These are phyloP conservation scores for Avena sativa DNA, from an alignment of 176 grass and related monocot genomes.

Conservation along the genomic window DNA sequence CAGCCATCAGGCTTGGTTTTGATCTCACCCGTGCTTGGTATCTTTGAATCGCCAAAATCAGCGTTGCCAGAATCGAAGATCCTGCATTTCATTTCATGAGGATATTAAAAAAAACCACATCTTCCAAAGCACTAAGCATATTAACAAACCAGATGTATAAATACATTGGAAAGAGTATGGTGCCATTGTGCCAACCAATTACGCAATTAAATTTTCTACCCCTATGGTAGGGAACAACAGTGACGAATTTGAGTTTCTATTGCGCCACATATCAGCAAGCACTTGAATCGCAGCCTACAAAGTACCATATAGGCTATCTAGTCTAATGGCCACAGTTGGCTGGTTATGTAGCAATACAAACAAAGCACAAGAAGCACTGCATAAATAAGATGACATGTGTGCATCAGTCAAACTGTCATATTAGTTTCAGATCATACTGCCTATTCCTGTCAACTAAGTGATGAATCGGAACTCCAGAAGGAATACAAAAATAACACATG, in stretches of 20 bases:
- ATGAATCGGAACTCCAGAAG: background rate
- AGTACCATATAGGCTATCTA: background rate
- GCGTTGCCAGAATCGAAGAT: slow-evolving; percentile 88
- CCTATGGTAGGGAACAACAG: background rate
- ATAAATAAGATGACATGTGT: slow-evolving; percentile 16
- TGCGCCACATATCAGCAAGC: background rate
- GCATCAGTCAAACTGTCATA: background rate
- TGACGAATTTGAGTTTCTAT: background rate
- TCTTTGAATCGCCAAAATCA: slow-evolving; percentile 67
- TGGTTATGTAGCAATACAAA: background rate
- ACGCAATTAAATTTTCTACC: background rate
- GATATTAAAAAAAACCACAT: background rate
- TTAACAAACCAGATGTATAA: slow-evolving; percentile 33
- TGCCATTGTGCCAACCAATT: background rate
- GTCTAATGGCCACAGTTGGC: background rate
- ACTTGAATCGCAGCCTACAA: background rate
- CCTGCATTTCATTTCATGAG: slow-evolving; percentile 51
- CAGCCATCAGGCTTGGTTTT: slow-evolving; percentile 94
- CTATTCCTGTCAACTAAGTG: background rate
- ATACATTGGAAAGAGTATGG: background rate
- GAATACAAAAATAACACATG: background rate
- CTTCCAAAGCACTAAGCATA: background rate
- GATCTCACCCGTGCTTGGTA: slow-evolving; percentile 68
- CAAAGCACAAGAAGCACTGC: slow-evolving; percentile 3
- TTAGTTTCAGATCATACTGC: background rate